Base-by-base conservation (phyloP, 2,329 filamentous ascomycete species). In the Aspergillus pseudoviridinutans region DNA sequence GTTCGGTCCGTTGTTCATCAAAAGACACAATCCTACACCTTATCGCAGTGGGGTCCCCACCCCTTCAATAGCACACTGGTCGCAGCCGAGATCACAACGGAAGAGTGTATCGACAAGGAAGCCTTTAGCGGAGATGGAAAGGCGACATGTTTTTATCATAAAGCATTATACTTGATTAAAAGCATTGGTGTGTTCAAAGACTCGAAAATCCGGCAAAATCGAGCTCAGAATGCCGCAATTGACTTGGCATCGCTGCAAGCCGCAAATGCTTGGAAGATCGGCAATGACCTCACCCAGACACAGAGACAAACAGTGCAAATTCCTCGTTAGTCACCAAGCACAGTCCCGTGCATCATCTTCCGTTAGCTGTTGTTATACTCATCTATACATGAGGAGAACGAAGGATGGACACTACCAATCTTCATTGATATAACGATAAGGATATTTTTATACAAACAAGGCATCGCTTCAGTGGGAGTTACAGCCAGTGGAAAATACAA, bases 221-320 rank as follows among this genome's bases (percentile, higher is more conserved):
- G 8, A 47, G 44, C 24, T 47, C 12, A 7, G 6, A 32, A 49
- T 51, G 56, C 38, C 41, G 54, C 17, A 53, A 47, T 47, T 47
- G 22, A 47, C 44, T 25, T 27, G 63, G 51, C 38, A 64, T 64
- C 49, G 63, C 54, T 47, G 10, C n/a, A 44, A 20, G 22, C 42
- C 24, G 10, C 28, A 51, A 51, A 46, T 49, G 27, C 32, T 32
- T 51, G 49, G 35, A 46, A 50, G 49, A 46, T 47, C 51, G 56
- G 38, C 56, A 47, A 65, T 66, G 63, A 66, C 62, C 59, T 66
- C 63, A 66, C 61, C 28, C 42, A 56, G 41, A 46, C 55, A 50
- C 46, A 17, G 6, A 57, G 54, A 60, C 69, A 72, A 72, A 71
- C 70, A 66, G 54, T 71, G 69, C 68, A 71, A 71, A 72, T 42